phyloP scores from a whole-genome alignment of 2,329 filamentous ascomycete species.

The Colletotrichum sp. region DNA sequence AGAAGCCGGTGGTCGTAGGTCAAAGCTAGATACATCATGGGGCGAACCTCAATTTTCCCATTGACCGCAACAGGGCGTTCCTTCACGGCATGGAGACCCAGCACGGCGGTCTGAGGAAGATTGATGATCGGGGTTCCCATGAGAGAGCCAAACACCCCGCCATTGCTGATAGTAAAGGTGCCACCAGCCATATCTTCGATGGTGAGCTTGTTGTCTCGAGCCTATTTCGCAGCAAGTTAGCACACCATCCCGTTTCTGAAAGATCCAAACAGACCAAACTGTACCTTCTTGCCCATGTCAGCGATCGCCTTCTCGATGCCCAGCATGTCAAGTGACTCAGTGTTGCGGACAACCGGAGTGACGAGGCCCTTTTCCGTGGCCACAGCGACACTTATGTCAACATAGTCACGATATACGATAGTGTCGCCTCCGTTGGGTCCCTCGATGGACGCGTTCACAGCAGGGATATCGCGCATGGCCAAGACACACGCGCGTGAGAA shows the following conservation, averaged over 20 bases:
- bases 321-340: constrained; percentile 85
- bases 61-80: constrained; percentile 88
- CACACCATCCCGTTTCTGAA: background rate
- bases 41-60: constrained; percentile 92
- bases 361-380: constrained; percentile 97
- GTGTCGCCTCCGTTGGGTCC: constrained; percentile 94
- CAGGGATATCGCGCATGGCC: constrained; percentile 93
- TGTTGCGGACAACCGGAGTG: constrained; percentile 94
- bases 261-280: constrained; percentile 15
- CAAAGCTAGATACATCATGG: constrained; percentile 99
- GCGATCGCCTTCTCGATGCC: constrained; percentile 91
- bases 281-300: constrained; percentile 92
- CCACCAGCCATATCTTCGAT: constrained; percentile 99
- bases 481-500: constrained; percentile 90
- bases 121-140: constrained; percentile 99
- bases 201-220: constrained; percentile 93
- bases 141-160: constrained; percentile 94
- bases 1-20: constrained; percentile 97
- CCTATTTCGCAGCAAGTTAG: constrained; percentile 52
- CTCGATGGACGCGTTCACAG: constrained; percentile 96
- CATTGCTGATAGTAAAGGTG: constrained; percentile 97
- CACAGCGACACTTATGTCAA: constrained; percentile 96
- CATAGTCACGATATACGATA: constrained; percentile 97
- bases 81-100: constrained; percentile 96
- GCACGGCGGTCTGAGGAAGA: constrained; percentile 87